Evolutionary conservation across 2,329 filamentous ascomycete species (phyloP).

Genomic region (Penicillium sp.): DNA sequence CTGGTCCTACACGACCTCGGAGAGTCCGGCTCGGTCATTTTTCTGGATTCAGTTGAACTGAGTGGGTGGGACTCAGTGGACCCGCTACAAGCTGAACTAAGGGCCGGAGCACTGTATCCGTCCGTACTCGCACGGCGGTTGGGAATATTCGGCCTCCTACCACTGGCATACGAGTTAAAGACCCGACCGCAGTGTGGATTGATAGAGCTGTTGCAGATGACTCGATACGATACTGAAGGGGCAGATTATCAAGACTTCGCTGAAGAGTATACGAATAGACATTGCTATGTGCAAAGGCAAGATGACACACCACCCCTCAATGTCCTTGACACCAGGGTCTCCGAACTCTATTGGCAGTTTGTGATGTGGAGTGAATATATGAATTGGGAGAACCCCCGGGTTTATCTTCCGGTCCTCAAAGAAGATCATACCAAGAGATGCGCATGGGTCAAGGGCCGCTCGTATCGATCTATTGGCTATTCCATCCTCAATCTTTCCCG

Average conservation of each 20-base stretch:
- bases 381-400: conserved; percentile 38
- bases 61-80: conserved; percentile 20
- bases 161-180: conserved; percentile 48
- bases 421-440: conserved; percentile 61
- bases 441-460: conserved; percentile 61
- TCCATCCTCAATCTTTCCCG: conserved; percentile 52
- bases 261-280: conserved; percentile 40
- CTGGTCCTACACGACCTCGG: conserved; percentile 76
- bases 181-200: conserved; percentile 35
- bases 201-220: conserved; percentile 37
- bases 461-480: conserved; percentile 61
- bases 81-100: conserved; percentile 28
- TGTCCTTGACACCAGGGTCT: conserved; percentile 55
- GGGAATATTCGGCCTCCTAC: conserved; percentile 38
- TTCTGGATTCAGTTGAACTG: conserved; percentile 68
- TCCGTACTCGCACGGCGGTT: conserved; percentile 38
- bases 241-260: conserved; percentile 36
- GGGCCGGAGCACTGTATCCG: conserved; percentile 45
- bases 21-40: conserved; percentile 63
- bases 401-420: conserved; percentile 70
- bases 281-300: conserved; percentile 18
- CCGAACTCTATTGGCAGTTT: conserved; percentile 57
- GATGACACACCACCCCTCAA: conserved; percentile 16
- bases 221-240: conserved; percentile 28
- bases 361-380: conserved; percentile 27